These are phyloP conservation scores for Protostelium mycophagum DNA, from an alignment of 78 protist species.

Conservation along the genomic window DNA sequence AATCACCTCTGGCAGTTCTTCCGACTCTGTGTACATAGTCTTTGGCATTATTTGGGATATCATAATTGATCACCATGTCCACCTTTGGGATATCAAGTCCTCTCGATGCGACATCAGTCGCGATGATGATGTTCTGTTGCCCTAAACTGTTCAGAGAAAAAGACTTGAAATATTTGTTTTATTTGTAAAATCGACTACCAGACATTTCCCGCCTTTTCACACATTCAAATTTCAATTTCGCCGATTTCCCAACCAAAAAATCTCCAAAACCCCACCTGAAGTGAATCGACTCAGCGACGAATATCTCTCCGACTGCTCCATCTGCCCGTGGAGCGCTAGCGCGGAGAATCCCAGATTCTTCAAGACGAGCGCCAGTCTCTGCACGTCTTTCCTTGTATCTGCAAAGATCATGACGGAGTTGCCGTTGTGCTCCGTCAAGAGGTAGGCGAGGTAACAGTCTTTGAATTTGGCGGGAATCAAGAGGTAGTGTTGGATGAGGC, in stretches of 20 bases:
- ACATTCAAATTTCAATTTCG: too few relatives aligned
- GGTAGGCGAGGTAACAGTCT: slow-evolving; percentile 77
- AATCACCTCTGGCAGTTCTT: slow-evolving; percentile 96
- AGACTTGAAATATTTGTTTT: too few relatives aligned
- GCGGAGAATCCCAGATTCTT: slow-evolving; percentile 83
- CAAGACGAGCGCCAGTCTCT: slow-evolving; percentile 68
- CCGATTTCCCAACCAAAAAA: too few relatives aligned
- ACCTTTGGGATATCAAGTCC: slow-evolving; percentile 97
- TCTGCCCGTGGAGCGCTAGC: slow-evolving; percentile 90
- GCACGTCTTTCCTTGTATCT: slow-evolving; percentile 29
- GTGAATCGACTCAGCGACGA: slow-evolving; percentile 54
- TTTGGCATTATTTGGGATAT: slow-evolving; percentile 83
- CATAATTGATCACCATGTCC: slow-evolving; percentile 93
- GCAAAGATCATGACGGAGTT: slow-evolving; percentile 78
- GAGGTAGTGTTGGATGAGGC: slow-evolving; percentile 81
- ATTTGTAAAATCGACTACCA: too few relatives aligned
- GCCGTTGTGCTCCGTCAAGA: slow-evolving; percentile 77
- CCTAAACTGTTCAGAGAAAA: too few relatives aligned
- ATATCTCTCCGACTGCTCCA: slow-evolving; percentile 78
- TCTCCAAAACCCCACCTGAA: too few relatives aligned
- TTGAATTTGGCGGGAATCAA: slow-evolving; percentile 88
- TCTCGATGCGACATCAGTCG: slow-evolving; percentile 91
- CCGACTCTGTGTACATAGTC: slow-evolving; percentile 97
- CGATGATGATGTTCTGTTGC: slow-evolving; percentile 58
- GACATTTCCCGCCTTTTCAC: too few relatives aligned